Conservation (phyloP, 1,139 yeast species). For the Saccharomyces pastorianus region DNA sequence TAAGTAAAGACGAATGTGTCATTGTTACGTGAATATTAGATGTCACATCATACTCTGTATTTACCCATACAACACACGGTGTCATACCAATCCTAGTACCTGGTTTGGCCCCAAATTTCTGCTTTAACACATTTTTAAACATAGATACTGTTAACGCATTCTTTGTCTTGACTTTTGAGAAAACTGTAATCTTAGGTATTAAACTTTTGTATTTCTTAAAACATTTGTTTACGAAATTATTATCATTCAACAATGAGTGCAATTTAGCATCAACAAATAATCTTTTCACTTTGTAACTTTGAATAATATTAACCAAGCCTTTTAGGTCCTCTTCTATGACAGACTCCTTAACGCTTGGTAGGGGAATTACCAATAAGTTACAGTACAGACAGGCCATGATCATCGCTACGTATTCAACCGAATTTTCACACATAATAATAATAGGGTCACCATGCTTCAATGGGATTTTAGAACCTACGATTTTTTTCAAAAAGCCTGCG, state of each 20-base stretch:
- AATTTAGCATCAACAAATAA: slow-evolving; percentile 74
- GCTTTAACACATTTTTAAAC: slow-evolving; percentile 16
- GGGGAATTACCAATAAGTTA: slow-evolving; percentile 74
- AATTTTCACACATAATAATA: slow-evolving; percentile 74
- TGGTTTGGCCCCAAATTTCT: slow-evolving; percentile 16
- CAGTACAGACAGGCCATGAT: slow-evolving; percentile 78
- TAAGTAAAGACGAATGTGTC: slow-evolving; percentile 58
- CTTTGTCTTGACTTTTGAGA: slow-evolving; percentile 28
- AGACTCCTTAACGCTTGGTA: slow-evolving; percentile 64
- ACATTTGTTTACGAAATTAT: slow-evolving; percentile 25
- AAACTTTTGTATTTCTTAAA: slow-evolving; percentile 40
- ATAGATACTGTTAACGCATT: slow-evolving; percentile 14
- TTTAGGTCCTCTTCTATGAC: slow-evolving; percentile 70
- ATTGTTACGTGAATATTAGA: slow-evolving; percentile 24
- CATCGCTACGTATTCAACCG: slow-evolving; percentile 80
- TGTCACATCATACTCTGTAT: slow-evolving; percentile 20
- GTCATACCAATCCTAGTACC: slow-evolving; percentile 16
- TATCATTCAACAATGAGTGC: slow-evolving; percentile 61
- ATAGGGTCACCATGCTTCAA: slow-evolving; percentile 64
- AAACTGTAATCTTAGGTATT: slow-evolving; percentile 27
- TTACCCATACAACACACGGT: slow-evolving; percentile 33
- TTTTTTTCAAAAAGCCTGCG: slow-evolving; percentile 48
- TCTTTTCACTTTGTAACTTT: slow-evolving; percentile 63
- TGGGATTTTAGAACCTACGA: slow-evolving; percentile 42
- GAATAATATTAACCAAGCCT: slow-evolving; percentile 56